Conservation (phyloP, 192 early-diverging fungal genomes). For the Coemansia sp. region DNA sequence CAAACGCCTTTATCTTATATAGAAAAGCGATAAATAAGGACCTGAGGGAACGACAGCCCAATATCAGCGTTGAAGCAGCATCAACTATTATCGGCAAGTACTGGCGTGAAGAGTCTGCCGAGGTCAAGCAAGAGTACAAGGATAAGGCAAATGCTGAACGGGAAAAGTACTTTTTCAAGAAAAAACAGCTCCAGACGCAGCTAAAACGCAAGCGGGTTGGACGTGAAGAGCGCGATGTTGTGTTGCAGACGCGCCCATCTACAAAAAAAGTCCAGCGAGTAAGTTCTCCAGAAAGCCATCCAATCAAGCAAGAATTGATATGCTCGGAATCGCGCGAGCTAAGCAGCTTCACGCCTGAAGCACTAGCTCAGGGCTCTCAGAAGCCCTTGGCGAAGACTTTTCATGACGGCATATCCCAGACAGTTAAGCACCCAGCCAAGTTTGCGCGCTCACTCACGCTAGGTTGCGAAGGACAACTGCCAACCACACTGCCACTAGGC, state of each 20-base stretch:
- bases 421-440: slow-evolving; percentile 2
- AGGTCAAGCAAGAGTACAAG: slow-evolving; percentile 20
- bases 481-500: slow-evolving; percentile 1
- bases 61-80: slow-evolving; percentile 31
- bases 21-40: slow-evolving; percentile 22
- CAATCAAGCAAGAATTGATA: slow-evolving; percentile 3
- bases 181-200: slow-evolving; percentile 31
- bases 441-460: slow-evolving; percentile 16
- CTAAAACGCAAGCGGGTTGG: slow-evolving; percentile 29
- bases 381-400: background rate
- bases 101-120: slow-evolving; percentile 29
- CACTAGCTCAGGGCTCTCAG: slow-evolving; percentile 20
- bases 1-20: slow-evolving; percentile 49
- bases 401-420: background rate
- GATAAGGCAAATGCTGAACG: slow-evolving; percentile 21
- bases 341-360: slow-evolving; percentile 35
- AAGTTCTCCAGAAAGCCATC: background rate
- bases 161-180: slow-evolving; percentile 43
- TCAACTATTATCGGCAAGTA: slow-evolving; percentile 32
- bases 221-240: slow-evolving; percentile 17
- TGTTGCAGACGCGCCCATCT: slow-evolving; percentile 2
- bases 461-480: background rate
- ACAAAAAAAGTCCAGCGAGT: background rate
- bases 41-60: slow-evolving; percentile 21
- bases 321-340: slow-evolving; percentile 22